Base-by-base conservation (phyloP, 345 rosid species). In the Mangifera indica region DNA sequence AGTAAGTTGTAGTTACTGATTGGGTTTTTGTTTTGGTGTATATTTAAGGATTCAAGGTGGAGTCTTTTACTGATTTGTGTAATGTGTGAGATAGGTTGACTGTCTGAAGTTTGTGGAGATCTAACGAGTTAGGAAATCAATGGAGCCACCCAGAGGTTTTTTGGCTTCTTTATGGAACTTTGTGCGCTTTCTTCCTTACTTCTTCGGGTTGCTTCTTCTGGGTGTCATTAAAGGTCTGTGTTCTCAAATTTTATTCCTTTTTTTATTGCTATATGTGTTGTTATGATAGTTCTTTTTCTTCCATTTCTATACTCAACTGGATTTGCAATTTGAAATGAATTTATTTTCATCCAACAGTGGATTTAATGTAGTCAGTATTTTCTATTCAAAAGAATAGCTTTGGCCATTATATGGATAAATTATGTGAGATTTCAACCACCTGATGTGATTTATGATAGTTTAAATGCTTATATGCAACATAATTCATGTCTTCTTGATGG, bases 101-200 rank as follows among this genome's bases (percentile, higher is more conserved):
- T 29, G 60, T 37, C 8, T 82, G 75, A 70, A 51, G 69, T 56
- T 78, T 60, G 60, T 55, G 72, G 77, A 69, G 78, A 76, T 81
- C 84, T 78, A 63, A 67, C 25, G 55, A 61, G 56, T 26, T 63
- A 25, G 77, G 37, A 69, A 46, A 70, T 48, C 67, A 20, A 94
- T 95, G 99, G 97, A 89, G 87, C 96, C 96, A 71, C 93, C 96
- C 58, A 82, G 37, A 45, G 99, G 97, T 29, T 40, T 89, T 66
- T 77, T 81, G 74, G 79, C 93, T 83, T 67, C 96, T 60, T 46
- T 89, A 10, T 87, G 93, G 94, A 80, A 75, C 72, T 91, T 95
- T 46, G 69, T 89, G 51, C 69, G 84, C 77, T 95, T 95, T 75
- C 83, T 95, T 17, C 99, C 99, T 78, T 89, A 78, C 84, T 95